Conservation (phyloP, 2,329 filamentous ascomycete species). For the Xylaria sp. region DNA sequence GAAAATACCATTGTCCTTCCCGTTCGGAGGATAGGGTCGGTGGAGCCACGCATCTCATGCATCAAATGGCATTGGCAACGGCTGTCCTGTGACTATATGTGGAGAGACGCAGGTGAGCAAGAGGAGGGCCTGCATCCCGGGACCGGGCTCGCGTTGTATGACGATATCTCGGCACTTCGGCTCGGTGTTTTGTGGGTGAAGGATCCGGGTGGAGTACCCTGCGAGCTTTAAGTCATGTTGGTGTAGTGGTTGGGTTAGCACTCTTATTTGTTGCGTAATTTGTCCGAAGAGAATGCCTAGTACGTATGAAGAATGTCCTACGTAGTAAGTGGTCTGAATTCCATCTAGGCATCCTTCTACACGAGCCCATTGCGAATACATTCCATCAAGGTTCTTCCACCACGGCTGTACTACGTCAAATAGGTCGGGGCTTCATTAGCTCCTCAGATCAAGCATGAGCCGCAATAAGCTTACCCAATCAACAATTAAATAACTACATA, state of each 20-base stretch:
- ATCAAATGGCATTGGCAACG: background rate
- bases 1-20: conserved; percentile 24
- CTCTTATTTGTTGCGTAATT: background rate
- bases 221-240: background rate
- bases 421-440: background rate
- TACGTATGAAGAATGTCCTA: too few species aligned
- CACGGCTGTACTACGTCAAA: background rate
- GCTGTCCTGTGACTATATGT: conserved; percentile 14
- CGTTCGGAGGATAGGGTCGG: background rate
- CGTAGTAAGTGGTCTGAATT: too few species aligned
- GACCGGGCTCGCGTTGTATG: background rate
- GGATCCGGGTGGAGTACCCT: conserved; percentile 8
- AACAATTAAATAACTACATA: background rate
- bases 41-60: conserved; percentile 12
- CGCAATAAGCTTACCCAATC: background rate
- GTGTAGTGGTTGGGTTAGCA: background rate
- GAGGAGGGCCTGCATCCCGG: conserved; percentile 11
- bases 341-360: too few species aligned
- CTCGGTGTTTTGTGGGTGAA: conserved; percentile 21
- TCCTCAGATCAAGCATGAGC: background rate
- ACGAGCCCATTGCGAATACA: background rate
- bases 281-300: too few species aligned
- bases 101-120: conserved; percentile 1
- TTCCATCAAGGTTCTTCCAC: background rate
- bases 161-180: conserved; percentile 30